These are phyloP conservation scores for Acrocalymma vagum DNA, from an alignment of 2,329 filamentous ascomycete genomes.

Conservation along the genomic window DNA sequence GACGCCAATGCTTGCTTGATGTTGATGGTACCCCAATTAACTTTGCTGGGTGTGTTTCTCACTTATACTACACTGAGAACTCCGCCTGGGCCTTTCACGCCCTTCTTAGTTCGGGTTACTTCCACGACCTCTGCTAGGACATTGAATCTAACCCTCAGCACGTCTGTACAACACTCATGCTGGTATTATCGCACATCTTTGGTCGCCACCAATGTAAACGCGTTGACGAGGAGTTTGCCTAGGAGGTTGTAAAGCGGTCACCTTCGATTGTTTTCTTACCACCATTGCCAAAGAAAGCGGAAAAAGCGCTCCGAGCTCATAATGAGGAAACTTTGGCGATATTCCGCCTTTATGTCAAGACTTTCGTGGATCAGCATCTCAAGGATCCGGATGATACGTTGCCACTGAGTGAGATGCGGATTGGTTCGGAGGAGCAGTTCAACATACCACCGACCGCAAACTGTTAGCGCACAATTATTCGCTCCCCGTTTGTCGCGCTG, in stretches of 20 bases:
- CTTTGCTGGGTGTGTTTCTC: constrained; percentile 74
- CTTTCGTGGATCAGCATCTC: constrained; percentile 73
- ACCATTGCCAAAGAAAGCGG: constrained; percentile 65
- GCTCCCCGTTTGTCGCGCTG: constrained; percentile 75
- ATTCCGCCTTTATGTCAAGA: constrained; percentile 74
- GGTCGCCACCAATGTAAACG: constrained; percentile 63
- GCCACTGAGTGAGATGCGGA: constrained; percentile 65
- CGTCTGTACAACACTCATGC: constrained; percentile 68
- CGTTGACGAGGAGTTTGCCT: constrained; percentile 57
- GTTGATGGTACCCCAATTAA: constrained; percentile 71
- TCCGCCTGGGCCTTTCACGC: constrained; percentile 80
- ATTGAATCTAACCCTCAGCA: constrained; percentile 60
- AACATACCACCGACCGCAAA: too few species aligned
- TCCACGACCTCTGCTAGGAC: constrained; percentile 69
- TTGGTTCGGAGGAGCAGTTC: too few species aligned
- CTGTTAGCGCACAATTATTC: too few species aligned
- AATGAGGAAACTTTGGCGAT: constrained; percentile 72
- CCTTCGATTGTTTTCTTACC: constrained; percentile 73
- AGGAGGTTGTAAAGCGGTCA: constrained; percentile 62
- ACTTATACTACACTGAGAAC: constrained; percentile 81
- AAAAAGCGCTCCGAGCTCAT: constrained; percentile 65
- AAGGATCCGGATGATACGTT: constrained; percentile 61
- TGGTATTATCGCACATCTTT: constrained; percentile 77
- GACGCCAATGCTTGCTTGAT: constrained; percentile 72
- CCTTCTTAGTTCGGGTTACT: constrained; percentile 75